Evolutionary conservation across 495 filamentous ascomycete species (phyloP).

Genomic region (Xylaria telfairii): DNA sequence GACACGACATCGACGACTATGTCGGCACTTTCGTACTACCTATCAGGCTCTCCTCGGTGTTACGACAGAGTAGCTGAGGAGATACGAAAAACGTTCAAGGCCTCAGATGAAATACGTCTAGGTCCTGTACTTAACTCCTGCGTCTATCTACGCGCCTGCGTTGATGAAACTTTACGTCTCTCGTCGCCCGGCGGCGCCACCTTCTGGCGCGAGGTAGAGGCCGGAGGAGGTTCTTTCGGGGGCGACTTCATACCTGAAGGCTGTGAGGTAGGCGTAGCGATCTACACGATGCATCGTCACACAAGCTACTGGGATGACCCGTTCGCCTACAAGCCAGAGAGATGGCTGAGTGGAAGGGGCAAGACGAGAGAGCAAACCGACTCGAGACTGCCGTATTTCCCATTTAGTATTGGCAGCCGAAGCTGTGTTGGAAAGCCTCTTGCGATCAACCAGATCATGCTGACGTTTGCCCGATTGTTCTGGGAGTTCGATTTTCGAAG

Average conservation of each 20-base stretch:
- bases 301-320: not conserved
- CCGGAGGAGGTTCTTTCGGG: not conserved
- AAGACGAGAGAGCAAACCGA: not conserved
- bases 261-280: not conserved
- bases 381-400: not conserved
- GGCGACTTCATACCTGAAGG: not conserved
- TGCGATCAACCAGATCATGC: not conserved
- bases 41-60: not conserved
- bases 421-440: not conserved
- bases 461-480: not conserved
- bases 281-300: not conserved
- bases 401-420: not conserved
- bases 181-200: not conserved
- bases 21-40: not conserved
- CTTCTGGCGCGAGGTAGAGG: not conserved
- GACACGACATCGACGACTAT: not conserved
- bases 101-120: not conserved
- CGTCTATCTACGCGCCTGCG: not conserved
- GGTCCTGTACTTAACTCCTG: not conserved
- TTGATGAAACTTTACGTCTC: not conserved
- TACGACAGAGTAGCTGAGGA: not conserved
- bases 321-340: not conserved
- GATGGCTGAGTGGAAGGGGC: not conserved
- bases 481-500: not conserved
- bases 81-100: not conserved